phyloP scores from a whole-genome alignment of 177 flowering plant genomes.

The Telopea speciosissima region DNA sequence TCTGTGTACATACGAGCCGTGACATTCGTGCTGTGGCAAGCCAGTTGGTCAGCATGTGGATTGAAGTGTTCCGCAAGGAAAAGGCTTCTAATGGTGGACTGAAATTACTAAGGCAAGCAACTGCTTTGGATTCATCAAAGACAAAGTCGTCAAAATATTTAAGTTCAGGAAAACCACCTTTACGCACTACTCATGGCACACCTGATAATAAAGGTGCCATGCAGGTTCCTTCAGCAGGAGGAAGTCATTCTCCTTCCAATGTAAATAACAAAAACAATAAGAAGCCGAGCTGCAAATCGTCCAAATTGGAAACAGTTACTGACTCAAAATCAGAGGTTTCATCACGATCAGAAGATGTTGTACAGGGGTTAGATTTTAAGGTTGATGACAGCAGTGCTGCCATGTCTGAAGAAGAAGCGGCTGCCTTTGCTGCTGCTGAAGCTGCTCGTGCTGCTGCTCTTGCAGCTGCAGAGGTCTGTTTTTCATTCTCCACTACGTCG shows the following conservation, averaged over 20 bases:
- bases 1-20: constrained; percentile 97
- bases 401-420: constrained; percentile 84
- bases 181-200: constrained; percentile 31
- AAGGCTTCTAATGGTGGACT: constrained; percentile 71
- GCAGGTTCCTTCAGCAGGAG: constrained; percentile 29
- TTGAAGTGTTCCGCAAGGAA: constrained; percentile 91
- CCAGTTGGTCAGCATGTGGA: constrained; percentile 90
- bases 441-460: constrained; percentile 85
- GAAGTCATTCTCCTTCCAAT: constrained; percentile 32
- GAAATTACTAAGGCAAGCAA: constrained; percentile 49
- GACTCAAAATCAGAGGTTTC: constrained; percentile 41
- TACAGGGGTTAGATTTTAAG: constrained; percentile 29
- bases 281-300: constrained; percentile 36
- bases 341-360: constrained; percentile 32
- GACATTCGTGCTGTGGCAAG: constrained; percentile 98
- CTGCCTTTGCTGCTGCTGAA: constrained; percentile 91
- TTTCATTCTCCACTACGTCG: constrained; percentile 1
- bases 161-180: constrained; percentile 52
- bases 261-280: constrained; percentile 18
- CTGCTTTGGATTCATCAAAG: constrained; percentile 45
- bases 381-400: constrained; percentile 27
- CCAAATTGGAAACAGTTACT: constrained; percentile 27
- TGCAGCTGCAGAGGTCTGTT: constrained; percentile 92
- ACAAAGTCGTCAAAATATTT: constrained; percentile 37
- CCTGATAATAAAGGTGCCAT: constrained; percentile 29